Evolutionary conservation across 495 filamentous ascomycete species (phyloP), one percentile per base, ranked within the genome.

Genomic region (Aspergillus indologenus): DNA sequence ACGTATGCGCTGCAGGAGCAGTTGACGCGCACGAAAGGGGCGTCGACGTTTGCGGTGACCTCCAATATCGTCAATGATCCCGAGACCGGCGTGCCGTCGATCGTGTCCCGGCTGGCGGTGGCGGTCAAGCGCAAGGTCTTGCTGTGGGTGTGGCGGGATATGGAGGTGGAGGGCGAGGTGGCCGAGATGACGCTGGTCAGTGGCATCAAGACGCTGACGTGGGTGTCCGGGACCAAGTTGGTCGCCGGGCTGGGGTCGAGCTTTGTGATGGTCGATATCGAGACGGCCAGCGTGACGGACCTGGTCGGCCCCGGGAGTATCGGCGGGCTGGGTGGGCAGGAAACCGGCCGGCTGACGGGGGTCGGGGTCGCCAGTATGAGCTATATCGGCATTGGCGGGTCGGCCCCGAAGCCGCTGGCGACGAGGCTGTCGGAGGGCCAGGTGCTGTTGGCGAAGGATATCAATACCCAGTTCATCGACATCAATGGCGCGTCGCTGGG

Each of bases 131-230:
- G 94, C 68, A 90, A 89, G 63, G 79, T 98, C 53, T 62, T 98
- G 58, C 73, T 96, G 59, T 98, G 95, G 90, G 86, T 89, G 48
- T 99, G 94, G 94, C 86, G 92, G 61, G 94, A 96, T 68, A 92
- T 90, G 78, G 95, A 97, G 73, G 80, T 96, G 49, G 84, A 83
- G 40, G 71, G 75, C 2, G 85, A 95, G 22, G 84, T 86, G 2
- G 77, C 78, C 45, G 95, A 98, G 75, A 82, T 96, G 40, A 83
- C 84, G 4, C 79, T 98, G 31, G 81, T 87, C 31, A 92, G 90
- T 58, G 79, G 87, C 26, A 87, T 96, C 44, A 89, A 90, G 68
- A 89, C 86, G 11, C 75, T 98, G 48, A 94, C 88, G 0, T 99
- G 94, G 94, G 89, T 89, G 18, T 92, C 84, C 63, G 91, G 88